Conservation (phyloP, 441 rosid genomes). For the Kokia cookei region DNA sequence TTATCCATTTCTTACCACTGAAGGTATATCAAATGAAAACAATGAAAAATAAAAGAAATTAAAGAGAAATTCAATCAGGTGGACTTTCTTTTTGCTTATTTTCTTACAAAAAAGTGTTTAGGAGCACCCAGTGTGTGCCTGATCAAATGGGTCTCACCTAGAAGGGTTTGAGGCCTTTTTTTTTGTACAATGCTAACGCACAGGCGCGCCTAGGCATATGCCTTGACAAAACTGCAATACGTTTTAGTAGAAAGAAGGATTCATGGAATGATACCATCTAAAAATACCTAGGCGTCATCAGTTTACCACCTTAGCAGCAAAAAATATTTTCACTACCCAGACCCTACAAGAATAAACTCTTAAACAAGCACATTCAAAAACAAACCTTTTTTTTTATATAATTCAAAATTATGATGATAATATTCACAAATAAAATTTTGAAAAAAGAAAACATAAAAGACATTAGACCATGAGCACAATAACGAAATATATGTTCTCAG, state of each 20-base stretch:
- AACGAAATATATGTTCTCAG: not conserved
- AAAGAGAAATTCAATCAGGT: too few species aligned
- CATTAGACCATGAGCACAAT: not conserved
- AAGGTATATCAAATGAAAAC: too few species aligned
- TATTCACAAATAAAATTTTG: not conserved
- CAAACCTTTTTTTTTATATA: not conserved
- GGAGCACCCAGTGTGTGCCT: too few species aligned
- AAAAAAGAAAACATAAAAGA: not conserved
- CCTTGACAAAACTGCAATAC: not conserved
- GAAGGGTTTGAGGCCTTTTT: too few species aligned
- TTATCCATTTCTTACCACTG: too few species aligned
- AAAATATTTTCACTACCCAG: not conserved
- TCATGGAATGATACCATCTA: not conserved
- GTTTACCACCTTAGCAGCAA: not conserved
- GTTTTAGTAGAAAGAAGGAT: not conserved
- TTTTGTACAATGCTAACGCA: too few species aligned
- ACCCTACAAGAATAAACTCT: slow-evolving; percentile 2
- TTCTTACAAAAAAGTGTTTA: too few species aligned
- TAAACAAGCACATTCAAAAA: not conserved
- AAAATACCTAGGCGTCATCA: not conserved
- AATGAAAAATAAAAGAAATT: too few species aligned
- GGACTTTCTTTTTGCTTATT: too few species aligned
- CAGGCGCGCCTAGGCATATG: too few species aligned
- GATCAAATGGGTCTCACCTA: too few species aligned
- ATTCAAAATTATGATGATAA: not conserved